Evolutionary conservation across 2,329 filamentous ascomycete genomes (phyloP).

Genomic region (Fusarium domesticum): DNA sequence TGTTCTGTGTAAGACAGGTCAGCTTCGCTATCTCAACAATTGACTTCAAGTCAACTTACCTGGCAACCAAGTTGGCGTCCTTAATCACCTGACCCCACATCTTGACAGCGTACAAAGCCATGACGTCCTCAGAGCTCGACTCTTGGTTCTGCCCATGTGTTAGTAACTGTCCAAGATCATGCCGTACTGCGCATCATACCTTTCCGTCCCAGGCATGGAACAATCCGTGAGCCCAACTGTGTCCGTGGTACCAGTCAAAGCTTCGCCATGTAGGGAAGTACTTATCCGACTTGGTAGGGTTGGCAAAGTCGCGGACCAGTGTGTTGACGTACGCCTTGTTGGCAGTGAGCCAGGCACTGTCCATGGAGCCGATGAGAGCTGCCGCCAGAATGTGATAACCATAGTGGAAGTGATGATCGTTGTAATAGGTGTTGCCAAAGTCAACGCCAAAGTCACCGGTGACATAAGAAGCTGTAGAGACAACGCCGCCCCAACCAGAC

Average conservation of each 20-base stretch:
- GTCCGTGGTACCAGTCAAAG: slow-evolving; percentile 94
- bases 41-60: slow-evolving; percentile 40
- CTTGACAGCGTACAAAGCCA: slow-evolving; percentile 84
- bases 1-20: slow-evolving; percentile 43
- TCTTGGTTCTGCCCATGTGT: slow-evolving; percentile 59
- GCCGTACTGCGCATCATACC: slow-evolving; percentile 32
- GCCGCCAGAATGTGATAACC: slow-evolving; percentile 89
- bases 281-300: slow-evolving; percentile 66
- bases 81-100: slow-evolving; percentile 84
- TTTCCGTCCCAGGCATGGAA: slow-evolving; percentile 71
- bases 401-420: slow-evolving; percentile 73
- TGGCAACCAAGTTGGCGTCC: slow-evolving; percentile 75
- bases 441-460: slow-evolving; percentile 69
- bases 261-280: slow-evolving; percentile 78
- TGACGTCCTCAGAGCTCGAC: slow-evolving; percentile 84
- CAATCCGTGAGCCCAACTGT: slow-evolving; percentile 86
- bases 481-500: slow-evolving; percentile 73
- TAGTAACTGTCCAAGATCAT: slow-evolving; percentile 1
- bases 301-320: slow-evolving; percentile 78
- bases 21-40: slow-evolving; percentile 1
- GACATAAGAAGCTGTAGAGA: slow-evolving; percentile 70
- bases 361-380: slow-evolving; percentile 76
- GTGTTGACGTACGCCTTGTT: slow-evolving; percentile 81
- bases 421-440: slow-evolving; percentile 88
- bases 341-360: slow-evolving; percentile 66